Evolutionary conservation across 306 rosid genomes (phyloP).

Genomic region (Cicer cuneatum): DNA sequence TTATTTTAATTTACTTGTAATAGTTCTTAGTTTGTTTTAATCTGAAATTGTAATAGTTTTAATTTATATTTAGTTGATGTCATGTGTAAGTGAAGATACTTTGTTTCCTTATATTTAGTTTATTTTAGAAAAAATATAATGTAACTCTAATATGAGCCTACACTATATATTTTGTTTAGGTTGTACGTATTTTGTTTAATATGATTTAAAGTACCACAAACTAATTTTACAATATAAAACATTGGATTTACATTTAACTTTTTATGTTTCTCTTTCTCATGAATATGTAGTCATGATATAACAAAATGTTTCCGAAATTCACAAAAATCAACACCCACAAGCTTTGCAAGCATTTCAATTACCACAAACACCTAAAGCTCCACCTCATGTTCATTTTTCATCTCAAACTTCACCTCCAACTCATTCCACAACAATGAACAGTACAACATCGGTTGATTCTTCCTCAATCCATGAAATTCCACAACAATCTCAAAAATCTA

Average conservation of each 20-base stretch:
- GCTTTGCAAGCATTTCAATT: neutral
- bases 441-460: neutral
- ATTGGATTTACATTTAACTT: neutral
- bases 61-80: too few relatives aligned
- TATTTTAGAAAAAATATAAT: too few relatives aligned
- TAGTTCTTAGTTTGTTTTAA: too few relatives aligned
- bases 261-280: neutral
- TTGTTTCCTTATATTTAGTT: too few relatives aligned
- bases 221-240: too few relatives aligned
- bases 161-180: too few relatives aligned
- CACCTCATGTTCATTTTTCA: neutral
- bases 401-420: neutral
- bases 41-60: too few relatives aligned
- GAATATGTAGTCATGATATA: neutral
- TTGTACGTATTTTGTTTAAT: too few relatives aligned
- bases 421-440: neutral
- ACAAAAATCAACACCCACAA: neutral
- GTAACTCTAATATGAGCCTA: too few relatives aligned
- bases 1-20: too few relatives aligned
- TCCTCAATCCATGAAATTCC: neutral
- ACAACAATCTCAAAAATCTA: neutral
- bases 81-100: too few relatives aligned
- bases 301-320: neutral
- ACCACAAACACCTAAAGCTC: neutral
- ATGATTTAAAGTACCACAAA: too few relatives aligned